phyloP scores from a whole-genome alignment of 768 basidiomycete species.

The Neoboletus subvelutipes region DNA sequence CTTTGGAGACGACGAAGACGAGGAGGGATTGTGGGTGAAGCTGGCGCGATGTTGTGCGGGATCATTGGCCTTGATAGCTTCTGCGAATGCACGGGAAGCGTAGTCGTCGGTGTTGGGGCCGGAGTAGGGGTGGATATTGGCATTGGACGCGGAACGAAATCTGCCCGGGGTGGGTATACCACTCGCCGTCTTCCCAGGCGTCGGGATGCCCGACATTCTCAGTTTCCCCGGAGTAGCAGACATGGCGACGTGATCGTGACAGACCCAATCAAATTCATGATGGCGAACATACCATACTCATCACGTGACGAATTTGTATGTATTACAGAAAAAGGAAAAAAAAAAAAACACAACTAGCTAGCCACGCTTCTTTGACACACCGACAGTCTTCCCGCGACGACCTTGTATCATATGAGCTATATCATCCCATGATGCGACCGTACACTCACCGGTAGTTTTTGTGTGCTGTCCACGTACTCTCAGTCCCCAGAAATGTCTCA shows the following conservation, averaged over 20 bases:
- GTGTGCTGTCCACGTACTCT: conserved; percentile 99
- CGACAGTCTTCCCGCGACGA: conserved; percentile 94
- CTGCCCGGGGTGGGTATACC: conserved; percentile 73
- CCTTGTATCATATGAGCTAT: conserved; percentile 43
- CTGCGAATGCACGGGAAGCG: conserved; percentile 70
- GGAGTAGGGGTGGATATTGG: conserved; percentile 37
- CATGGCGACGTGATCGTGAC: conserved; percentile 29
- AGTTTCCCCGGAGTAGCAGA: conserved; percentile 44
- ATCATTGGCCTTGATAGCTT: conserved; percentile 79
- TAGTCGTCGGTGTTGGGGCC: conserved; percentile 47
- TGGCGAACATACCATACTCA: background rate
- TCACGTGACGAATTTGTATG: conserved; percentile 24
- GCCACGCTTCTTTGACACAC: conserved; percentile 90
- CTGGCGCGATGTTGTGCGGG: conserved; percentile 65
- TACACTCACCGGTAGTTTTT: conserved; percentile 85
- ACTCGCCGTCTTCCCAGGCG: conserved; percentile 42
- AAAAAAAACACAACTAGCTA: conserved; percentile 26
- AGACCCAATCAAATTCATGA: background rate
- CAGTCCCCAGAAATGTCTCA: conserved; percentile 91
- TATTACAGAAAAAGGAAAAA: conserved; percentile 2
- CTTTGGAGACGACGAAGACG: conserved; percentile 49
- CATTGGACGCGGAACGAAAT: conserved; percentile 63
- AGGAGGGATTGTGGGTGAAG: conserved; percentile 38
- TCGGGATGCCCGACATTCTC: conserved; percentile 44
- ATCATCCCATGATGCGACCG: background rate